A percentile compares a stretch with the other conserved stretches of the same genome.
Conservation (phyloP, 129 eudicot genomes). For the Flaveria trinervia region DNA sequence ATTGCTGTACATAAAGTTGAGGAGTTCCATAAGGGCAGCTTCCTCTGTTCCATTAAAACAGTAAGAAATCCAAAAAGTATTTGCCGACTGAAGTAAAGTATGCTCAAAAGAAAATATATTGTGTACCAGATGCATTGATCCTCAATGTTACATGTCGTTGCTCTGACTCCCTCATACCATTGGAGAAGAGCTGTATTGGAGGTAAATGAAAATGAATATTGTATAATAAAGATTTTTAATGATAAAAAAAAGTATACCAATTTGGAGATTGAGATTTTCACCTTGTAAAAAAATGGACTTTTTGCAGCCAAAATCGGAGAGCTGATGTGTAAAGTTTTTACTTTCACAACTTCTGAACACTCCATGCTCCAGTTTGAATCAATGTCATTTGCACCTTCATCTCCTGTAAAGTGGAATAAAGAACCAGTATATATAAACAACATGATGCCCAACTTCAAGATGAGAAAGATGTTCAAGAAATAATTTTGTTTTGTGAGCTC, state of each 20-base stretch:
- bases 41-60: conserved; percentile 59
- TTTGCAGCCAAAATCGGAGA: conserved; percentile 93
- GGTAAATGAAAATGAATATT: neutral
- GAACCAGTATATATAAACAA: conserved; percentile 5
- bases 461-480: neutral
- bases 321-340: conserved; percentile 77
- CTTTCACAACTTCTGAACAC: conserved; percentile 61
- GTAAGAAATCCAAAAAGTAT: neutral
- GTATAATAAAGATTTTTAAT: conserved; percentile 13
- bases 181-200: conserved; percentile 66
- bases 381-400: conserved; percentile 66
- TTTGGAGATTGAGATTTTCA: conserved; percentile 24
- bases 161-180: conserved; percentile 90
- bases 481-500: conserved; percentile 2
- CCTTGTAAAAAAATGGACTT: conserved; percentile 94
- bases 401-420: conserved; percentile 46
- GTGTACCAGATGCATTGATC: conserved; percentile 71
- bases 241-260: neutral
- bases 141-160: conserved; percentile 81
- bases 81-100: neutral
- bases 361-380: conserved; percentile 77
- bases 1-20: conserved; percentile 82
- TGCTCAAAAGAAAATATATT: neutral
- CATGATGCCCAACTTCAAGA: conserved; percentile 3
- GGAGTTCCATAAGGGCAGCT: conserved; percentile 77